Conservation (phyloP, 1,139 yeast genomes). For the Candida glucosophila region DNA sequence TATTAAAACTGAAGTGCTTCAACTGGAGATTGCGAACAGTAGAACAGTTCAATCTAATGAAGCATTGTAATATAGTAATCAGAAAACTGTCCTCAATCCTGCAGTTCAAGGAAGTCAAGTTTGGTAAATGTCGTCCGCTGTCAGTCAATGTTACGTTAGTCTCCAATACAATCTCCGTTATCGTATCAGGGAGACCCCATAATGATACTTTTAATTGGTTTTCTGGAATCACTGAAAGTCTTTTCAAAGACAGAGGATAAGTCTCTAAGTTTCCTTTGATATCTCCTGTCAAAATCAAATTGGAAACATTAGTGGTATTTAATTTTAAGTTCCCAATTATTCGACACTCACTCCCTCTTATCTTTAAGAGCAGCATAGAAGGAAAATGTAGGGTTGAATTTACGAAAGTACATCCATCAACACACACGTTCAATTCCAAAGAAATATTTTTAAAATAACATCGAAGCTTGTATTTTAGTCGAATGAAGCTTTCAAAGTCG, state of each 20-base stretch:
- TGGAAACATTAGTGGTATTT: too few species aligned
- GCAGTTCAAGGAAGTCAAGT: constrained; percentile 2
- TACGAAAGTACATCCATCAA: too few species aligned
- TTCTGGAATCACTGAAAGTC: constrained; percentile 1
- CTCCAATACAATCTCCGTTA: constrained; percentile 2
- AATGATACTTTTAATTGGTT: constrained; percentile 1
- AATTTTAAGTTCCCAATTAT: too few species aligned
- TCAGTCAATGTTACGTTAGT: constrained; percentile 2
- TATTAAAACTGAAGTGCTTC: constrained; percentile 1
- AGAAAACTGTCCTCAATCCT: constrained; percentile 2
- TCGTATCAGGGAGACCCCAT: constrained; percentile 1
- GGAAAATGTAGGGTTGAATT: too few species aligned
- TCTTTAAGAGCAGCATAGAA: too few species aligned
- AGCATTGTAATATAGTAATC: constrained; percentile 1
- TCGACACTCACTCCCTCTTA: too few species aligned
- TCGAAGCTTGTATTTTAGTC: too few species aligned
- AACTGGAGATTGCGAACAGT: constrained; percentile 3
- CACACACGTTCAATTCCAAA: too few species aligned
- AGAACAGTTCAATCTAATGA: constrained; percentile 1
- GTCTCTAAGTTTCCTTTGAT: constrained; percentile 1
- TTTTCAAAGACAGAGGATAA: constrained; percentile 1
- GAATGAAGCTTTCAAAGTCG: too few species aligned
- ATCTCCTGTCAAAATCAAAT: constrained; percentile 2
- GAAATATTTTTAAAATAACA: too few species aligned
- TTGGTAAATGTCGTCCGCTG: constrained; percentile 1